Evolutionary conservation across 2,329 filamentous ascomycete genomes (phyloP), one percentile per base, ranked within the genome.

Genomic region (Coniochaeta pulveracea): DNA sequence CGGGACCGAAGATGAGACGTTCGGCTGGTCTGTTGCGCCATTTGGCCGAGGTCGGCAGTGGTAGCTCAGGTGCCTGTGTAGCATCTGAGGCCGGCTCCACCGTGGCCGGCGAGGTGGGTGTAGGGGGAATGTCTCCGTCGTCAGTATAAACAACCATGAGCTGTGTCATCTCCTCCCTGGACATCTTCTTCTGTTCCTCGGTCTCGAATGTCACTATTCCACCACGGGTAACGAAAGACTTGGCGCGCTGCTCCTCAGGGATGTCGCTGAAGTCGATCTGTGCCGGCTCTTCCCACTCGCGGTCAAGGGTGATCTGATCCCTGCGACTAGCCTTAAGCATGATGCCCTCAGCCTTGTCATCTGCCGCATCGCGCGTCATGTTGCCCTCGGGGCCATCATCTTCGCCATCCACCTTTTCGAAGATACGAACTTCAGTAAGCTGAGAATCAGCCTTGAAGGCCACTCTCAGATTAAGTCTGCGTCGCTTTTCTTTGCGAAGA

Each of bases 301-400:
- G 60, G n/a, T 31, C 18, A 11, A 14, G 14, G 28, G 4, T 19
- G 71, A 64, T 5, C 34, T 73, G 69, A 16, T 72, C 69, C 0
- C 66, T 60, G 1, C 80, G 58, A 28, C 66, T 61, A 41, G 67
- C 64, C 45, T 76, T 78, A 34, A 78, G 58, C 44, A 80, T 75
- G 62, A 80, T 76, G 31, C 82, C 79, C 47, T 84, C 83, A 5
- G 75, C 76, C 32, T 76, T 75, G 46, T 84, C 78, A 49, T 86
- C 81, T 19, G 71, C 70, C 4, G 79, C 79, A 51, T 86, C 80
- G 31, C 74, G 73, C 25, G 79, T 69, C 66, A 84, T 76, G 46
- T 75, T 80, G 35, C 68, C 64, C 34, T 73, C 78, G 37, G 76
- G 66, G 43, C 85, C 79, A 48, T 86, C 81, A 4, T 84, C 79